Conservation (phyloP, 768 basidiomycete species). For the Hydnomerulius pinastri region DNA sequence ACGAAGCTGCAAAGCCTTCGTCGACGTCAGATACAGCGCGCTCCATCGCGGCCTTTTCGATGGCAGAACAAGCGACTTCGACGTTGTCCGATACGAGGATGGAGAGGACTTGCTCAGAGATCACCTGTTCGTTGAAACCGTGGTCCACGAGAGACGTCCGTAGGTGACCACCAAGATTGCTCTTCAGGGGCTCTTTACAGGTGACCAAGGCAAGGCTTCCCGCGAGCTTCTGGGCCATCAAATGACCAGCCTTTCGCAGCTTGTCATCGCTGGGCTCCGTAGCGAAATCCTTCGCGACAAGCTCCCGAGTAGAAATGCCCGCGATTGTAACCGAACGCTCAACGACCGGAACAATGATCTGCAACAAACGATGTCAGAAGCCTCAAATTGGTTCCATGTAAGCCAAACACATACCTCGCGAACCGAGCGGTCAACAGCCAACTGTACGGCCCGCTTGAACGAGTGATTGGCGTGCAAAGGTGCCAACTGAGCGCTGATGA, state of each 20-base stretch:
- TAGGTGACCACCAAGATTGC: conserved; percentile 86
- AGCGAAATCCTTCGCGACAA: conserved; percentile 94
- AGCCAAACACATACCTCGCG: conserved; percentile 65
- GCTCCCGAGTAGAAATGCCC: conserved; percentile 93
- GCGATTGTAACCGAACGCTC: conserved; percentile 98
- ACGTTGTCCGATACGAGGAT: conserved; percentile 90
- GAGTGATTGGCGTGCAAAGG: conserved; percentile 74
- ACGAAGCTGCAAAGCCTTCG: conserved; percentile 80
- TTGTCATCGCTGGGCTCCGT: conserved; percentile 91
- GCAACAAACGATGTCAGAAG: conserved; percentile 2
- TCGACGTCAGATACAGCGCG: conserved; percentile 92
- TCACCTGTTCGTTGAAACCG: conserved; percentile 86
- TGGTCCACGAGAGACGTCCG: conserved; percentile 82
- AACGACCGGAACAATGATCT: conserved; percentile 97
- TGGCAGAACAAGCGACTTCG: conserved; percentile 89
- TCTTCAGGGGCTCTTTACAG: conserved; percentile 95
- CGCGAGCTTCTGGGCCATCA: conserved; percentile 97
- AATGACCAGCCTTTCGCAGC: conserved; percentile 86
- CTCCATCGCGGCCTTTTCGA: conserved; percentile 98
- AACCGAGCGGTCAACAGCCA: conserved; percentile 92
- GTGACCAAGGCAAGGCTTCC: conserved; percentile 96
- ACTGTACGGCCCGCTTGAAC: conserved; percentile 88
- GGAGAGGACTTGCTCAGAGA: conserved; percentile 77
- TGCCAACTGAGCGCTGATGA: conserved; percentile 75
- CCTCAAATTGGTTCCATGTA: background rate